phyloP scores from a whole-genome alignment of 768 basidiomycete genomes.

The Boletus pseudopeckii region DNA sequence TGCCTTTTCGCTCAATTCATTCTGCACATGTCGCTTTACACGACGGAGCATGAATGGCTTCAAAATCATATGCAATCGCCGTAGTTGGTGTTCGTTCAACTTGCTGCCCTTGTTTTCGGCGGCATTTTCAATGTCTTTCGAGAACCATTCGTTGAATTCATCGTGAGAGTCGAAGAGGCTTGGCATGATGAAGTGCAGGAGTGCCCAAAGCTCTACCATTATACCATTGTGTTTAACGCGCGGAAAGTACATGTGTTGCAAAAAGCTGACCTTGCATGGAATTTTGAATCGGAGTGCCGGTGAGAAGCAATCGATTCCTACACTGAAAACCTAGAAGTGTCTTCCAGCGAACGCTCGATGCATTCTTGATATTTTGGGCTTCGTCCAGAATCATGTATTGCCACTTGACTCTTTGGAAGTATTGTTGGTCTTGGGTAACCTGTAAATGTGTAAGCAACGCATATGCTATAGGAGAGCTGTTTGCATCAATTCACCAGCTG shows the following conservation, averaged over 20 bases:
- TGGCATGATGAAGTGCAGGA: constrained; percentile 99
- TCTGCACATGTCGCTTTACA: constrained; percentile 98
- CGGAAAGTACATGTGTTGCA: background rate
- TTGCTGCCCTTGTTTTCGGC: constrained; percentile 87
- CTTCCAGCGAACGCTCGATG: constrained; percentile 95
- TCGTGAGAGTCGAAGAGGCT: constrained; percentile 98
- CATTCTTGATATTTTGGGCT: constrained; percentile 99
- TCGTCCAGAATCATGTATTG: constrained; percentile 99
- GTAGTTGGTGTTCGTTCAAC: constrained; percentile 91
- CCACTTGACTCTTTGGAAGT: constrained; percentile 97
- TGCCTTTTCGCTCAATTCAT: constrained; percentile 98
- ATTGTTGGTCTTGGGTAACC: constrained; percentile 96
- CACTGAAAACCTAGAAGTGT: constrained; percentile 94
- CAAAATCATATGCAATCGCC: constrained; percentile 95
- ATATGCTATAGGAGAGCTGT: background rate
- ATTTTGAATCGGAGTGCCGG: constrained; percentile 98
- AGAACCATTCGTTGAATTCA: constrained; percentile 99
- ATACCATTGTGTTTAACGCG: background rate
- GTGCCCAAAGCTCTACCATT: constrained; percentile 86
- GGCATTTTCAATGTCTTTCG: constrained; percentile 97
- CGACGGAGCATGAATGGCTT: constrained; percentile 99
- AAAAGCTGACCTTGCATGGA: constrained; percentile 87
- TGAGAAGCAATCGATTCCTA: constrained; percentile 89
- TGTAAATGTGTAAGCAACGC: constrained; percentile 28
- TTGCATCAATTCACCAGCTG: constrained; percentile 62